Conservation (phyloP, 2,329 filamentous ascomycete species). For the Ophiostoma pallidulum region DNA sequence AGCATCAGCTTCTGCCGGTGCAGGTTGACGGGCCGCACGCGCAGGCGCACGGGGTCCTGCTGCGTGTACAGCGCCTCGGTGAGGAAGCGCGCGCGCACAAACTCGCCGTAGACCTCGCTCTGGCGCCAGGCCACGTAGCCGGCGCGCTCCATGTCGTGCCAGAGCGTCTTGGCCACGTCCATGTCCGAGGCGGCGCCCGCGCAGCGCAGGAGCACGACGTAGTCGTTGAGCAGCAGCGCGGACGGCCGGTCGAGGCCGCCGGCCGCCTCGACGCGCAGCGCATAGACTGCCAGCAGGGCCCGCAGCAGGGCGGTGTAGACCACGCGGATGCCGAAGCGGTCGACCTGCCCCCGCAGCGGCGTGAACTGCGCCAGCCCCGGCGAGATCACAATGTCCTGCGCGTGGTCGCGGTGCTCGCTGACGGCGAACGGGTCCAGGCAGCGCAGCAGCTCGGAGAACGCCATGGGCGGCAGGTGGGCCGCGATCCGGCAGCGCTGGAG, state of each 20-base stretch:
- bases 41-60: constrained; percentile 32
- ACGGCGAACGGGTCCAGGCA: constrained; percentile 49
- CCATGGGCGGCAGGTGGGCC: constrained; percentile 37
- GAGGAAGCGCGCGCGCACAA: constrained; percentile 38
- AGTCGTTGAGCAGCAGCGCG: constrained; percentile 35
- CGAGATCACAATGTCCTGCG: constrained; percentile 30
- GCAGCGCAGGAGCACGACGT: constrained; percentile 34
- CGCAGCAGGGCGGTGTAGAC: constrained; percentile 30
- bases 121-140: constrained; percentile 19
- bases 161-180: constrained; percentile 24
- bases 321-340: constrained; percentile 36
- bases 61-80: constrained; percentile 38
- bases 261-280: constrained; percentile 23
- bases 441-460: constrained; percentile 55
- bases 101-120: constrained; percentile 33
- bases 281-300: constrained; percentile 27
- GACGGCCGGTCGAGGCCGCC: too few species aligned
- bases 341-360: constrained; percentile 27
- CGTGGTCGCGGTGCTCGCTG: constrained; percentile 39
- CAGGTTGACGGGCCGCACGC: constrained; percentile 25
- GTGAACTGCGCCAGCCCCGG: constrained; percentile 32
- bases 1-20: constrained; percentile 14
- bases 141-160: constrained; percentile 14
- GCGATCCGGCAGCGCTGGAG: constrained; percentile 19
- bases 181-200: constrained; percentile 37